A percentile compares a stretch with the other conserved stretches of the same genome.
Conservation (phyloP, 2,329 filamentous ascomycete genomes). For the Phialophora macrospora region DNA sequence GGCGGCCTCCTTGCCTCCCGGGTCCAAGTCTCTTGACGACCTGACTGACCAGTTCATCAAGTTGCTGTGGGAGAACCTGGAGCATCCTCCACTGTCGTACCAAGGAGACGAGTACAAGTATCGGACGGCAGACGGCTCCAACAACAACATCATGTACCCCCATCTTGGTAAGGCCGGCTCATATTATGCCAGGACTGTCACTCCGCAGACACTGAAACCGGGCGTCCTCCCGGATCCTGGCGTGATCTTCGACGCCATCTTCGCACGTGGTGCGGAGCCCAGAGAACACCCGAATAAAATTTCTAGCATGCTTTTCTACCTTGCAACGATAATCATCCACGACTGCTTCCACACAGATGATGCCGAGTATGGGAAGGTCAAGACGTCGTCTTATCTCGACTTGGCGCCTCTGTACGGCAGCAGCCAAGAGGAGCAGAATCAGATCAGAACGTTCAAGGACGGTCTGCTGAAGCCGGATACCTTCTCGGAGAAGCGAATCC, state of each 20-base stretch:
- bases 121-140: constrained; percentile 43
- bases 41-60: constrained; percentile 42
- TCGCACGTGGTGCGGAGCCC: constrained; percentile 59
- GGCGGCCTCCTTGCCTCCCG: constrained; percentile 39
- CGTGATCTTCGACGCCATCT: constrained; percentile 67
- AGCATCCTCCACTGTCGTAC: constrained; percentile 45
- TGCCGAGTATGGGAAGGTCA: constrained; percentile 63
- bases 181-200: constrained; percentile 67
- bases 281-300: constrained; percentile 68
- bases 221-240: constrained; percentile 66
- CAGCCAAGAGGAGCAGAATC: constrained; percentile 62
- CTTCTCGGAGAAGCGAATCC: constrained; percentile 66
- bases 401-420: constrained; percentile 71
- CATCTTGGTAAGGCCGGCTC: constrained; percentile 66
- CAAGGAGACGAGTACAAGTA: constrained; percentile 44
- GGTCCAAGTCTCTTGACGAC: constrained; percentile 39
- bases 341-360: constrained; percentile 67
- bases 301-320: constrained; percentile 72
- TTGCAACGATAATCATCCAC: constrained; percentile 68
- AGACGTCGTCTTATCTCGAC: constrained; percentile 73
- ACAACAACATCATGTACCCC: constrained; percentile 61
- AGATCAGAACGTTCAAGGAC: constrained; percentile 64
- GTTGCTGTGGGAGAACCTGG: constrained; percentile 43
- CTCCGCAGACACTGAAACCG: constrained; percentile 58
- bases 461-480: constrained; percentile 70